Evolutionary conservation across 495 filamentous ascomycete genomes (phyloP), one percentile per base, ranked within the genome.

Genomic region (Penicillium odoratum): DNA sequence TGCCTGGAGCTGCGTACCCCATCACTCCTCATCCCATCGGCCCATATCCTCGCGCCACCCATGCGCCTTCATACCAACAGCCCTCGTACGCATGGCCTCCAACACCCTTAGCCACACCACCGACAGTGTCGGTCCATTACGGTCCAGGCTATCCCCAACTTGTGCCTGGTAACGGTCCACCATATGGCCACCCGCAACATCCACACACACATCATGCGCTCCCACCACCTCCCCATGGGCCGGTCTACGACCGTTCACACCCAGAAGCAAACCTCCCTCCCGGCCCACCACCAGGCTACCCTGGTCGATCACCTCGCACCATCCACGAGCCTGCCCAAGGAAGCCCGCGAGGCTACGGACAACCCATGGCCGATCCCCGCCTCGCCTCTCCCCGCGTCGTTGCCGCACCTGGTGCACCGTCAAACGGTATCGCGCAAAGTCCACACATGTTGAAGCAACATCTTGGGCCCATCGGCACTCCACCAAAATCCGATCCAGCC

Each of bases 71-170:
- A 54, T 81, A 82, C 56, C 57, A 70, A 9, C 57, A 70, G 7
- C 68, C 74, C 30, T 76, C 79, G 30, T 86, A 86, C 57, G 74
- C 68, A 26, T 91, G 87, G 87, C 83, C 88, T 6, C 85, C 84
- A n/a, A 87, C 84, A 6, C 84, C 87, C 7, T 53, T 79, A 47
- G 71, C 69, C 8, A 80, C 78, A 25, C 78, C 77, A 11, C 73
- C 77, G 0, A 70, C 67, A 4, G 68, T 71, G n/a, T 49, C 74
- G 4, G 63, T 74, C 16, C 74, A 73, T 38, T 77, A 77, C 54
- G 63, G 68, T 26, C 56, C 70, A 29, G 53, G 69, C 16, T 76
- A 74, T 61, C 57, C 78, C 2, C 75, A 75, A 10, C 71, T 73
- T 5, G 66, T 77, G 1, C 52, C 70, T 7, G 61, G 60, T 11